Evolutionary conservation across 1,284 basidiomycete species (phyloP).

Genomic region (Malassezia dermatis): DNA sequence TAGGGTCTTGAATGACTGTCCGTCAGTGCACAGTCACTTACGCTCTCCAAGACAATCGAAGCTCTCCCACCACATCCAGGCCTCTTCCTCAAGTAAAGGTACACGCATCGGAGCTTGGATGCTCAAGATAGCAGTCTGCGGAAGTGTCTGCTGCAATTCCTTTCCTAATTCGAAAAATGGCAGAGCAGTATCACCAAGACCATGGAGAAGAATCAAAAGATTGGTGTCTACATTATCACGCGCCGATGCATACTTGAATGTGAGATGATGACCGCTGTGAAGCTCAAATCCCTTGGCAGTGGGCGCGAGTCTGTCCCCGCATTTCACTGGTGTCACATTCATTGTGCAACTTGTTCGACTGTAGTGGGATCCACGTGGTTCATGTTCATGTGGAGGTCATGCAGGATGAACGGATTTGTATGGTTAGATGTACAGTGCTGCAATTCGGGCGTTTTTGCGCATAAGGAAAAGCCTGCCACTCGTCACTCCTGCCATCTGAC

Average conservation of each 20-base stretch:
- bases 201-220: conserved; percentile 72
- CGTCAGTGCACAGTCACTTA: conserved; percentile 8
- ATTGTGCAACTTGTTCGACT: background rate
- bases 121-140: conserved; percentile 72
- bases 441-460: background rate
- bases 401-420: background rate
- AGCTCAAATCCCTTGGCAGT: background rate
- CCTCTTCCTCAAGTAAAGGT: conserved; percentile 59
- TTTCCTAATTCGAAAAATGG: conserved; percentile 66
- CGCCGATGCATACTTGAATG: conserved; percentile 55
- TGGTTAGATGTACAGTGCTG: background rate
- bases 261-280: background rate
- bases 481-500: background rate
- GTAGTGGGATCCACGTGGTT: background rate
- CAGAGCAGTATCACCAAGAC: conserved; percentile 69
- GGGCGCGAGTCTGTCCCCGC: background rate
- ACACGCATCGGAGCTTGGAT: conserved; percentile 70
- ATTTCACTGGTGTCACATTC: background rate
- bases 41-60: conserved; percentile 67
- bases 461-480: background rate
- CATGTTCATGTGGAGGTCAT: background rate
- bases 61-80: conserved; percentile 69
- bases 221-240: conserved; percentile 77
- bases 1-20: conserved; percentile 56
- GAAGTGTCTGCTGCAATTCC: conserved; percentile 58